Conservation (phyloP, 1,139 yeast species). For the Lizanozyma gosingica region DNA sequence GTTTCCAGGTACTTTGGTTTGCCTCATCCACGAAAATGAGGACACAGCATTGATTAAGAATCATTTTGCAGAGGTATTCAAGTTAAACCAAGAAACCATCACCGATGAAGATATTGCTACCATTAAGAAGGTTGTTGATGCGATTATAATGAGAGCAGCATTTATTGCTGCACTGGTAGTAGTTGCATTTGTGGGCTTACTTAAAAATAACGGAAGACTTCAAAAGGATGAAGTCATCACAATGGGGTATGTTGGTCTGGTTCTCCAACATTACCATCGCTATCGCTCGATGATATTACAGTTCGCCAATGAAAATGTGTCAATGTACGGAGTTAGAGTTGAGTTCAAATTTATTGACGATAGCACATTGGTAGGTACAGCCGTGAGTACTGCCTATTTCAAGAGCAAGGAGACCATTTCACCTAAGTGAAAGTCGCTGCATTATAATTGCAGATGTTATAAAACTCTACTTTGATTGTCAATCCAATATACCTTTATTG, state of each 20-base stretch:
- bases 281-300: conserved; percentile 23
- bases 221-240: conserved; percentile 10
- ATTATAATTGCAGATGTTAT: too few relatives aligned
- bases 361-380: conserved; percentile 40
- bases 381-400: conserved; percentile 39
- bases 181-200: conserved; percentile 27
- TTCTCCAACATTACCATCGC: conserved; percentile 26
- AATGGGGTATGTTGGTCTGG: conserved; percentile 40
- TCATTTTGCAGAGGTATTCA: conserved; percentile 15
- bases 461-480: too few relatives aligned
- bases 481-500: too few relatives aligned
- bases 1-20: conserved; percentile 30
- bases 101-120: conserved; percentile 17
- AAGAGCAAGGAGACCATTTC: conserved; percentile 4
- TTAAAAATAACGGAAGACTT: conserved; percentile 16
- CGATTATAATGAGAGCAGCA: conserved; percentile 31
- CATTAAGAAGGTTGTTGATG: conserved; percentile 19
- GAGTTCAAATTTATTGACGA: conserved; percentile 32
- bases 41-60: conserved; percentile 14
- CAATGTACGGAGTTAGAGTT: conserved; percentile 22
- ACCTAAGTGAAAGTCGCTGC: too few relatives aligned
- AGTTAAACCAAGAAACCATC: conserved; percentile 15
- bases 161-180: conserved; percentile 31
- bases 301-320: conserved; percentile 22
- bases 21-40: conserved; percentile 24